These are phyloP conservation scores for Wakefieldia striispora DNA, from an alignment of 768 basidiomycete species.

Conservation along the genomic window DNA sequence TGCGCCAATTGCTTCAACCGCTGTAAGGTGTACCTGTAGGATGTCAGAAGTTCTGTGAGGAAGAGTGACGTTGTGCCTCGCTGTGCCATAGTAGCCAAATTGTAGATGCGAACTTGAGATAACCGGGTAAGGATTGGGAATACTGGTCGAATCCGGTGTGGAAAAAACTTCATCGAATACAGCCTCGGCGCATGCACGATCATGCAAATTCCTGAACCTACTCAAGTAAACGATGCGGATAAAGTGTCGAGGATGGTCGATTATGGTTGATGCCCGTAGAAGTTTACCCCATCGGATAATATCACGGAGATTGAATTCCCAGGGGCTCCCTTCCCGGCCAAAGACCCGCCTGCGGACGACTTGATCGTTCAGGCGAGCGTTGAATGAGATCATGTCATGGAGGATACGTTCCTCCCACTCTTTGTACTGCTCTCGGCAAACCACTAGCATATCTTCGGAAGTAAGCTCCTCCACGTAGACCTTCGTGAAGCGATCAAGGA, in stretches of 20 bases:
- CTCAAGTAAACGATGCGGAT: conserved; percentile 77
- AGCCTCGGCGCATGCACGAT: conserved; percentile 51
- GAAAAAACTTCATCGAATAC: conserved; percentile 58
- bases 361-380: conserved; percentile 64
- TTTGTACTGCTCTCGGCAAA: conserved; percentile 76
- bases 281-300: conserved; percentile 84
- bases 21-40: conserved; percentile 59
- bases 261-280: conserved; percentile 32
- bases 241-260: conserved; percentile 56
- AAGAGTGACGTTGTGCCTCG: conserved; percentile 33
- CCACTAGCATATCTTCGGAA: conserved; percentile 68
- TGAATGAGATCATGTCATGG: conserved; percentile 80
- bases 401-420: conserved; percentile 51
- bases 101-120: conserved; percentile 50
- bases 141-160: conserved; percentile 31
- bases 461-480: conserved; percentile 89
- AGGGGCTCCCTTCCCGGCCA: conserved; percentile 80
- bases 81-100: conserved; percentile 58
- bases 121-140: conserved; percentile 36
- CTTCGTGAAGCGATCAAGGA: conserved; percentile 97
- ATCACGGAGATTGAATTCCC: conserved; percentile 98
- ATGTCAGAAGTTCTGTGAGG: conserved; percentile 47
- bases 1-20: conserved; percentile 72
- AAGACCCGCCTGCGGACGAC: conserved; percentile 64
- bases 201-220: conserved; percentile 75